phyloP scores from a whole-genome alignment of 192 early-diverging fungal species.

The Podila epicladia region DNA sequence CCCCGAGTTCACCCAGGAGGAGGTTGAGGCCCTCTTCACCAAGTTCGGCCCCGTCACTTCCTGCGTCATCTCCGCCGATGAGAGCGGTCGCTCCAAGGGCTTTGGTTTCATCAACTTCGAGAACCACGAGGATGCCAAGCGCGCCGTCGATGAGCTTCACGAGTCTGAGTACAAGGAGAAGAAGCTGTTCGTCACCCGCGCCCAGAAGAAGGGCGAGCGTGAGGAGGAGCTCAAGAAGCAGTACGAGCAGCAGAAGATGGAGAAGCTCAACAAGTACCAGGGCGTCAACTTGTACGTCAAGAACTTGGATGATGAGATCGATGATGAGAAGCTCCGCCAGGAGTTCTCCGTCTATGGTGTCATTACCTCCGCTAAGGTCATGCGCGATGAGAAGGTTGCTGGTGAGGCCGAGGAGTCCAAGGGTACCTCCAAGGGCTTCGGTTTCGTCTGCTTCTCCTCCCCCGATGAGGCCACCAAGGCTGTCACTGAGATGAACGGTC shows the following conservation, averaged over 20 bases:
- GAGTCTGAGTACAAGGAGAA: conserved; percentile 92
- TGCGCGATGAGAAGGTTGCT: conserved; percentile 89
- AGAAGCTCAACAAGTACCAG: conserved; percentile 98
- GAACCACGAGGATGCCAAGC: conserved; percentile 87
- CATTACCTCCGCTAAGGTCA: conserved; percentile 98
- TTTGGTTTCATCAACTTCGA: conserved; percentile 99
- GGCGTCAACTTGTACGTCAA: conserved; percentile 99
- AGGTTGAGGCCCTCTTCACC: conserved; percentile 82
- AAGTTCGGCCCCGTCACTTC: conserved; percentile 88
- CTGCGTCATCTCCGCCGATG: conserved; percentile 77
- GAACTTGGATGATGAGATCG: conserved; percentile 96
- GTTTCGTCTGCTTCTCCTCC: conserved; percentile 99
- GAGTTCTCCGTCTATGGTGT: conserved; percentile 96
- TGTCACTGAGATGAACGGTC: conserved; percentile 98
- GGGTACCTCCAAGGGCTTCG: conserved; percentile 89
- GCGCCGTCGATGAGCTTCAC: conserved; percentile 92
- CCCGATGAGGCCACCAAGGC: conserved; percentile 99
- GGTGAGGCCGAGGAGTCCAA: conserved; percentile 41
- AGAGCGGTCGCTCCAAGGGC: conserved; percentile 86
- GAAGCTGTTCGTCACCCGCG: conserved; percentile 94
- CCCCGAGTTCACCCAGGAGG: conserved; percentile 79
- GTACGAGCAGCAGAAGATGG: conserved; percentile 94
- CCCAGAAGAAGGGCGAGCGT: conserved; percentile 99
- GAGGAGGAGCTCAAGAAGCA: conserved; percentile 95
- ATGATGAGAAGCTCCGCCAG: conserved; percentile 96